Conservation (phyloP, 1,284 basidiomycete species). For the Mycosarcoma mackinlayi region DNA sequence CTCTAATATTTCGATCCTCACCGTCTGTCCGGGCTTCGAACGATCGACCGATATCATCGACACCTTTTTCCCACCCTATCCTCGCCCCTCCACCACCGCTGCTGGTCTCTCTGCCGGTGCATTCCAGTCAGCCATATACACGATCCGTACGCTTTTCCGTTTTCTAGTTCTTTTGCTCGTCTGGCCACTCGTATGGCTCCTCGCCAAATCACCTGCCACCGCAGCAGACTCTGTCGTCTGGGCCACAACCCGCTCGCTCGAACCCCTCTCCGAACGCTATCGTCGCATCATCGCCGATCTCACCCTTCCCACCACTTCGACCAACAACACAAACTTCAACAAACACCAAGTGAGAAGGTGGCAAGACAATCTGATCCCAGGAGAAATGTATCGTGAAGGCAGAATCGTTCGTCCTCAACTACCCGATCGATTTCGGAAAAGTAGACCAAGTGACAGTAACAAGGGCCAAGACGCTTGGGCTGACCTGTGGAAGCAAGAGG, state of each 20-base stretch:
- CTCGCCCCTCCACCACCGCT: background rate
- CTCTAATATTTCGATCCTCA: constrained; percentile 56
- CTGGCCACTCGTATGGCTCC: constrained; percentile 51
- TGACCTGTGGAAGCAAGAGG: constrained; percentile 27
- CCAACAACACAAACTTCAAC: background rate
- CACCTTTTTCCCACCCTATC: constrained; percentile 23
- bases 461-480: constrained; percentile 8
- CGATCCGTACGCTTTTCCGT: constrained; percentile 7
- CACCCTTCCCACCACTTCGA: too few species aligned
- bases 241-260: constrained; percentile 37
- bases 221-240: constrained; percentile 52
- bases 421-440: constrained; percentile 7
- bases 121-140: background rate
- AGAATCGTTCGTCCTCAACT: constrained; percentile 31
- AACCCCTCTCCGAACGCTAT: constrained; percentile 14
- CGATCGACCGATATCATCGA: constrained; percentile 44
- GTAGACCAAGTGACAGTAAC: background rate
- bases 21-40: constrained; percentile 65
- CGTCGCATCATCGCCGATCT: constrained; percentile 6
- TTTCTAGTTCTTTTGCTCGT: constrained; percentile 18
- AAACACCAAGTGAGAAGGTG: constrained; percentile 7
- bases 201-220: constrained; percentile 44
- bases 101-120: too few species aligned
- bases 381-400: constrained; percentile 36
- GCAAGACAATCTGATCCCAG: constrained; percentile 21